These are phyloP conservation scores for Pachysandra terminalis DNA, from an alignment of 164 flowering plant genomes.

Conservation along the genomic window DNA sequence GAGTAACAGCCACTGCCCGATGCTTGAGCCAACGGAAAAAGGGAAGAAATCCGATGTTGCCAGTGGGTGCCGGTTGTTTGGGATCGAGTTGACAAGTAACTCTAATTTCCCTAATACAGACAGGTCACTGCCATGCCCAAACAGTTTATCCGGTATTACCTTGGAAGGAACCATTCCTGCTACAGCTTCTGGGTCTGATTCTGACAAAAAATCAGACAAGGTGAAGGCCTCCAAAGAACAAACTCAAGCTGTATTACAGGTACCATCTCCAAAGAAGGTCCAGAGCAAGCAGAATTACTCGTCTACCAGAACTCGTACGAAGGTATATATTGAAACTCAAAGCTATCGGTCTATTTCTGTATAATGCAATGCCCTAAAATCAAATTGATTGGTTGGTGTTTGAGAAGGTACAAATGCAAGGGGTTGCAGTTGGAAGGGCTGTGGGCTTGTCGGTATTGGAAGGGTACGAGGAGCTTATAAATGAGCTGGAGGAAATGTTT, in stretches of 20 bases:
- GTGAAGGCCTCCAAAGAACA: not conserved
- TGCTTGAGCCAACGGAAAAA: conserved; percentile 18
- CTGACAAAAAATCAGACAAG: not conserved
- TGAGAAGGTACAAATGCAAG: conserved; percentile 93
- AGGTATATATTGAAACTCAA: conserved; percentile 40
- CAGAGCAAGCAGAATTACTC: conserved; percentile 21
- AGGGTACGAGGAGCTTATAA: conserved; percentile 68
- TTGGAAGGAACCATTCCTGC: not conserved
- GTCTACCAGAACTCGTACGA: conserved; percentile 73
- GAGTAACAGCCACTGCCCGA: conserved; percentile 13
- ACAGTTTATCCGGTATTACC: not conserved
- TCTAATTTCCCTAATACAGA: conserved; percentile 17
- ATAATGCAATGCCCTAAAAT: not conserved
- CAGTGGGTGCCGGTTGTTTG: conserved; percentile 52
- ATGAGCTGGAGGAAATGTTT: conserved; percentile 79
- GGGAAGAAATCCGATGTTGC: conserved; percentile 35
- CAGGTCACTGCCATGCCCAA: conserved; percentile 8
- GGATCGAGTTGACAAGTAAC: conserved; percentile 40
- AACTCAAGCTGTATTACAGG: not conserved
- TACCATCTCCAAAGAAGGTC: not conserved
- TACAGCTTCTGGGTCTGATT: not conserved
- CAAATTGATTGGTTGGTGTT: not conserved
- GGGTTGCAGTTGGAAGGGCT: conserved; percentile 86
- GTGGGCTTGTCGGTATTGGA: conserved; percentile 66
- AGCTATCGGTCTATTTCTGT: not conserved